Evolutionary conservation across 73 alveolate genomes (phyloP).

Genomic region (Breviolum minutum): DNA sequence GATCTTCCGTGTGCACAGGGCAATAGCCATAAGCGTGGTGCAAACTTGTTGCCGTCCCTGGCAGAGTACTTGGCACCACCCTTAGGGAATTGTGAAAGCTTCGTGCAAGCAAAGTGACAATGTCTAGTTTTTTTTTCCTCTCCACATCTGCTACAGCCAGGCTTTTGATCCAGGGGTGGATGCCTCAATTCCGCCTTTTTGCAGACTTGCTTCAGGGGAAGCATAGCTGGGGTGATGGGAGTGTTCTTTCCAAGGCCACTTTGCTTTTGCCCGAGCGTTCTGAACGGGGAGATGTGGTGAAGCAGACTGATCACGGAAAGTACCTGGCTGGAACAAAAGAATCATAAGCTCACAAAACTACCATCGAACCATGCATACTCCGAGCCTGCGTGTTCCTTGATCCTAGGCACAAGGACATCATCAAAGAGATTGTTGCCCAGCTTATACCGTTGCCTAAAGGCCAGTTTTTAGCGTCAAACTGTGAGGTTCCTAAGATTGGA

Average conservation of each 20-base stretch:
- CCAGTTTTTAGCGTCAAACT: not conserved
- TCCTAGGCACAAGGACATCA: constrained; percentile 47
- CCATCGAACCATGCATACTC: too few species aligned
- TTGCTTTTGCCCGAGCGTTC: constrained; percentile 25
- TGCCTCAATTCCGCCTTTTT: not conserved
- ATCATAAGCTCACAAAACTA: too few species aligned
- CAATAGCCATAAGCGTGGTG: constrained; percentile 6
- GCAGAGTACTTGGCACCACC: constrained; percentile 62
- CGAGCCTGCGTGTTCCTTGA: not conserved
- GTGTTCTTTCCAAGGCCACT: not conserved
- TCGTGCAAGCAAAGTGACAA: too few species aligned
- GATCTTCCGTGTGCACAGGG: not conserved
- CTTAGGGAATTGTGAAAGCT: not conserved
- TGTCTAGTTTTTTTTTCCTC: too few species aligned
- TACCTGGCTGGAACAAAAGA: not conserved
- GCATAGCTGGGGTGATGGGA: not conserved
- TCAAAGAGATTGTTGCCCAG: constrained; percentile 55
- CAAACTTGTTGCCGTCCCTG: constrained; percentile 86
- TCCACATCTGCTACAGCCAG: too few species aligned
- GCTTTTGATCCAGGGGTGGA: too few species aligned
- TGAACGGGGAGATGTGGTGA: constrained; percentile 60
- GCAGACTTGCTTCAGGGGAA: not conserved
- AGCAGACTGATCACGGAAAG: constrained; percentile 28
- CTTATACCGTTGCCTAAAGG: constrained; percentile 69
- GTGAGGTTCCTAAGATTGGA: too few species aligned